Conservation (phyloP, 2,329 filamentous ascomycete genomes). For the Fonsecaea pugnacius region DNA sequence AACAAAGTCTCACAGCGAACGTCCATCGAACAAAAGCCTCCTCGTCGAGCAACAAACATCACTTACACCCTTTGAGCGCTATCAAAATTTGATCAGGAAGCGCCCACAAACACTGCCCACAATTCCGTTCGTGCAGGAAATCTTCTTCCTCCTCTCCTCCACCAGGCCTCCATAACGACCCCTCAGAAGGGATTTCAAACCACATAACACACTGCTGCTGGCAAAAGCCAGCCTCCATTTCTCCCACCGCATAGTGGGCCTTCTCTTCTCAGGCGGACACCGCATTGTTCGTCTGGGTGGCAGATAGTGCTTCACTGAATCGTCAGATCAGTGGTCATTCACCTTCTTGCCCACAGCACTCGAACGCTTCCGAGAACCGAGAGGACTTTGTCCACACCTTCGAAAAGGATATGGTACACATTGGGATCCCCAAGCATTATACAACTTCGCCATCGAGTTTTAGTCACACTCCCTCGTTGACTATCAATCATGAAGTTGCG, state of each 20-base stretch:
- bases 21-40: slow-evolving; percentile 56
- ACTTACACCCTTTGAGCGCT: slow-evolving; percentile 73
- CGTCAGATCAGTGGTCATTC: slow-evolving; percentile 44
- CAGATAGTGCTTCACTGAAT: slow-evolving; percentile 89
- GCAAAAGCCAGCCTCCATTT: slow-evolving; percentile 78
- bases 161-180: slow-evolving; percentile 87
- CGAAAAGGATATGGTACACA: slow-evolving; percentile 76
- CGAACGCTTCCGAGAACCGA: slow-evolving; percentile 20
- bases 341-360: slow-evolving; percentile 18
- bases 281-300: slow-evolving; percentile 95
- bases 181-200: slow-evolving; percentile 65
- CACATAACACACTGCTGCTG: slow-evolving; percentile 65
- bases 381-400: slow-evolving; percentile 30
- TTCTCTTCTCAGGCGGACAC: slow-evolving; percentile 94
- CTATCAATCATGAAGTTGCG: slow-evolving; percentile 94
- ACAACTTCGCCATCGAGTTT: slow-evolving; percentile 78
- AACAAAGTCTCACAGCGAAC: slow-evolving; percentile 31
- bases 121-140: slow-evolving; percentile 84
- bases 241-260: slow-evolving; percentile 75
- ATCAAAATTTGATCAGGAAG: slow-evolving; percentile 58
- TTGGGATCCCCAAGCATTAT: slow-evolving; percentile 78
- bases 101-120: slow-evolving; percentile 70
- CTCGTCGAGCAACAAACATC: slow-evolving; percentile 75
- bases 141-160: slow-evolving; percentile 80
- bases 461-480: slow-evolving; percentile 83